phyloP scores from a whole-genome alignment of 257 asterid genomes.

The Jaltomata sinuosa region DNA sequence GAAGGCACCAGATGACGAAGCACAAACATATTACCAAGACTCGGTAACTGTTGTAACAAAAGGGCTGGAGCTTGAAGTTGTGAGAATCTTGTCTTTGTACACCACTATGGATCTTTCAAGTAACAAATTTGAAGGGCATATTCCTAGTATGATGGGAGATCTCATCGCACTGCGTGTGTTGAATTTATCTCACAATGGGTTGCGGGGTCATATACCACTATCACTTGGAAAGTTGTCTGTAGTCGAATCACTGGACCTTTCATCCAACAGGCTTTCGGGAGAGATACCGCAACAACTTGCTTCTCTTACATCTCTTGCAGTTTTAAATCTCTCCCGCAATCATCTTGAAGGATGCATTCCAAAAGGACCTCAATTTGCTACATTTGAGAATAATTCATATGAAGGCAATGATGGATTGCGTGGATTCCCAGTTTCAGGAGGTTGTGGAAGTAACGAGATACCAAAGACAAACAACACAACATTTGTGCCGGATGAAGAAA shows the following conservation, averaged over 20 bases:
- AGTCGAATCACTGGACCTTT: neutral
- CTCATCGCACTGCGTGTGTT: neutral
- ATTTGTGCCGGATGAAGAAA: neutral
- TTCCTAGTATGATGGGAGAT: neutral
- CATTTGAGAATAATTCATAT: neutral
- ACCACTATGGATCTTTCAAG: neutral
- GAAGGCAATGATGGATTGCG: neutral
- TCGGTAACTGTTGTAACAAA: neutral
- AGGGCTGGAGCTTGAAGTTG: neutral
- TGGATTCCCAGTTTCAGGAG: neutral
- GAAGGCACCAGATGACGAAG: neutral
- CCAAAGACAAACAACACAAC: neutral
- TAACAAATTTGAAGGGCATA: neutral
- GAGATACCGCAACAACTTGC: neutral
- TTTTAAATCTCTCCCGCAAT: neutral
- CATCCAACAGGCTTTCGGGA: neutral
- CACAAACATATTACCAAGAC: neutral
- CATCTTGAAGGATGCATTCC: neutral
- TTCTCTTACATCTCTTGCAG: neutral
- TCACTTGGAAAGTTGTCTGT: neutral
- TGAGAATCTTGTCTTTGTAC: neutral
- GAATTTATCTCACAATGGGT: neutral
- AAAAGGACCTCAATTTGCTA: neutral
- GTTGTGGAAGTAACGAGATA: neutral
- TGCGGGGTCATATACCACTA: neutral